Evolutionary conservation across 306 rosid species (phyloP).

Genomic region (Acacia acuminata): DNA sequence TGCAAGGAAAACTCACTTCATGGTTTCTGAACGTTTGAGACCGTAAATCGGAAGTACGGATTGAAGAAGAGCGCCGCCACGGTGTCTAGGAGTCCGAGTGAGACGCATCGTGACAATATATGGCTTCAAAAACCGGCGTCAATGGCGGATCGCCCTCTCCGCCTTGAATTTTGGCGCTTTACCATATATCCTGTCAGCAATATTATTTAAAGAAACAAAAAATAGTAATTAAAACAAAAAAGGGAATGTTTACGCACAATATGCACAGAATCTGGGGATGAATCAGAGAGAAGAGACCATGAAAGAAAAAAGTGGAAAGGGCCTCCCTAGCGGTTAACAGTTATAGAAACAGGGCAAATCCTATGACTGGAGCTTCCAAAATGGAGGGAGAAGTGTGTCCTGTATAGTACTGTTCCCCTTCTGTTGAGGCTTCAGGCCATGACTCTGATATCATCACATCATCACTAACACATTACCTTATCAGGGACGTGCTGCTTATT

Average conservation of each 20-base stretch:
- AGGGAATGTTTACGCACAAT: background rate
- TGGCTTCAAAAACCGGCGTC: slow-evolving; percentile 22
- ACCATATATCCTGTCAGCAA: background rate
- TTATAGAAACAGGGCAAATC: background rate
- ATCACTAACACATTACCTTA: too few relatives aligned
- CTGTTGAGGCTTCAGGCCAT: background rate
- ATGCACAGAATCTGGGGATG: background rate
- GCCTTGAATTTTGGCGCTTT: slow-evolving; percentile 18
- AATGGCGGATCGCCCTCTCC: slow-evolving; percentile 48
- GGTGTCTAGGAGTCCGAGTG: slow-evolving; percentile 30
- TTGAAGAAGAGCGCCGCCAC: slow-evolving; percentile 32
- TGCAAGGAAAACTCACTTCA: slow-evolving; percentile 53
- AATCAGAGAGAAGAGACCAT: background rate
- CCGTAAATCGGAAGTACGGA: slow-evolving; percentile 35
- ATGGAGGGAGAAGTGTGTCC: background rate
- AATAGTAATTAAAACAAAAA: background rate
- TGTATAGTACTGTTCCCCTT: background rate
- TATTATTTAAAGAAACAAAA: background rate
- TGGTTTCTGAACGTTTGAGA: slow-evolving; percentile 42
- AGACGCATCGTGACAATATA: slow-evolving; percentile 34
- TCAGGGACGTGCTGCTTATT: background rate
- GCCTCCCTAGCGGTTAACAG: background rate
- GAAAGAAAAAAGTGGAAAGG: background rate
- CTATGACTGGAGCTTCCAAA: background rate
- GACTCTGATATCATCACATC: background rate